Evolutionary conservation across 2,329 filamentous ascomycete genomes (phyloP).

Genomic region (Curvularia sp.): DNA sequence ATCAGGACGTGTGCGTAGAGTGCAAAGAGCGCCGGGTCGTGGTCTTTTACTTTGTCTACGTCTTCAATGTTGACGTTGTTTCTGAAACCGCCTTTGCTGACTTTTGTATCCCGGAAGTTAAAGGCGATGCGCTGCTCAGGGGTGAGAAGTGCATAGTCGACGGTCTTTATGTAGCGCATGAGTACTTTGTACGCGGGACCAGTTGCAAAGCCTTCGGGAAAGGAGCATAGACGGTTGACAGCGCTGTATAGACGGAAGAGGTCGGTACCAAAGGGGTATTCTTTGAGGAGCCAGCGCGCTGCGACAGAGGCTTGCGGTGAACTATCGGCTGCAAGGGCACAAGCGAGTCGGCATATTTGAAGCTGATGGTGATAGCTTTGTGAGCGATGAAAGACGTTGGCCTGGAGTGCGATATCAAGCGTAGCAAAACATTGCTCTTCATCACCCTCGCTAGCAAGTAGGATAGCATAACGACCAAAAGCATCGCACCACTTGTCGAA

Average conservation of each 20-base stretch:
- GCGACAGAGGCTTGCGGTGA: slow-evolving; percentile 76
- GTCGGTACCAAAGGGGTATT: slow-evolving; percentile 80
- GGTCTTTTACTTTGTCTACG: slow-evolving; percentile 50
- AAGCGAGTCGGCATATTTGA: slow-evolving; percentile 81
- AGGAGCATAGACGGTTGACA: slow-evolving; percentile 77
- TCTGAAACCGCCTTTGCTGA: slow-evolving; percentile 51
- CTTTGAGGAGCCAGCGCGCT: slow-evolving; percentile 83
- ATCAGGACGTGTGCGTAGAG: slow-evolving; percentile 91
- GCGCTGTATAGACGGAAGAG: slow-evolving; percentile 83
- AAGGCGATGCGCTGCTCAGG: slow-evolving; percentile 57
- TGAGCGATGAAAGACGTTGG: slow-evolving; percentile 80
- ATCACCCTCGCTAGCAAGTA: slow-evolving; percentile 72
- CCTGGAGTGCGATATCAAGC: slow-evolving; percentile 78
- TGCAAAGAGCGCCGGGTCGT: slow-evolving; percentile 80
- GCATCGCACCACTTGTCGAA: slow-evolving; percentile 89
- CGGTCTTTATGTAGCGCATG: slow-evolving; percentile 86
- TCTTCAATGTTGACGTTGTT: slow-evolving; percentile 50
- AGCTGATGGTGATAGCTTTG: slow-evolving; percentile 73
- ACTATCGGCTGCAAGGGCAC: slow-evolving; percentile 81
- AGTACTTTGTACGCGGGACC: slow-evolving; percentile 90
- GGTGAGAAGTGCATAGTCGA: slow-evolving; percentile 73
- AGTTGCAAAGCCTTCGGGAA: slow-evolving; percentile 76
- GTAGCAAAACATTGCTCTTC: slow-evolving; percentile 78
- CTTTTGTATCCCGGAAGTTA: slow-evolving; percentile 47
- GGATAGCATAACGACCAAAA: slow-evolving; percentile 85